Percentiles rank a stretch among this genome's conserved stretches.
Conservation (phyloP, 179 eudicot genomes). For the Silene vulgaris region DNA sequence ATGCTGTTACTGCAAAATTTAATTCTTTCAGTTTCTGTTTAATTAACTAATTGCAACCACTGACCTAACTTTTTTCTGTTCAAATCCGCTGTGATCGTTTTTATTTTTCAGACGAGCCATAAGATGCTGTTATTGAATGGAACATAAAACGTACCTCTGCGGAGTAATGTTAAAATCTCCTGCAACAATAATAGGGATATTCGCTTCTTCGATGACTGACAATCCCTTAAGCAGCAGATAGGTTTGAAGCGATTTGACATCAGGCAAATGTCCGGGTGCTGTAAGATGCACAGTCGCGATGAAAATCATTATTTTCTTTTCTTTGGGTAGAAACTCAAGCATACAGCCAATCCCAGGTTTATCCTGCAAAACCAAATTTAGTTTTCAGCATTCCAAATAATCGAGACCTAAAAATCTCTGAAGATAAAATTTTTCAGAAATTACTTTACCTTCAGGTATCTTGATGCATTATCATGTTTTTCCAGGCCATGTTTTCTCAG, state of each 20-base stretch:
- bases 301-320: neutral
- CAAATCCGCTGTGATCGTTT: too few species aligned
- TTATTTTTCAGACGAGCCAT: too few species aligned
- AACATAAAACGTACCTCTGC: neutral
- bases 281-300: neutral
- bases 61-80: too few species aligned
- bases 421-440: neutral
- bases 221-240: neutral
- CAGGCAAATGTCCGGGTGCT: neutral
- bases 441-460: neutral
- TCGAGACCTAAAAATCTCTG: neutral
- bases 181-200: neutral
- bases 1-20: too few species aligned
- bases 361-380: neutral
- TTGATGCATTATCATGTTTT: neutral
- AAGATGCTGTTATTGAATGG: too few species aligned
- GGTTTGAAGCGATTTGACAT: neutral
- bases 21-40: too few species aligned
- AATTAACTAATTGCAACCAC: too few species aligned
- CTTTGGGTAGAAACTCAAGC: neutral
- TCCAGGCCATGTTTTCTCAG: neutral
- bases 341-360: neutral
- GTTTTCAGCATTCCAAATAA: neutral
- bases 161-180: constrained; percentile 1
- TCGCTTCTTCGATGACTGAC: neutral